Conservation (phyloP, 2,329 filamentous ascomycete species). For the Penicillium crustosum region DNA sequence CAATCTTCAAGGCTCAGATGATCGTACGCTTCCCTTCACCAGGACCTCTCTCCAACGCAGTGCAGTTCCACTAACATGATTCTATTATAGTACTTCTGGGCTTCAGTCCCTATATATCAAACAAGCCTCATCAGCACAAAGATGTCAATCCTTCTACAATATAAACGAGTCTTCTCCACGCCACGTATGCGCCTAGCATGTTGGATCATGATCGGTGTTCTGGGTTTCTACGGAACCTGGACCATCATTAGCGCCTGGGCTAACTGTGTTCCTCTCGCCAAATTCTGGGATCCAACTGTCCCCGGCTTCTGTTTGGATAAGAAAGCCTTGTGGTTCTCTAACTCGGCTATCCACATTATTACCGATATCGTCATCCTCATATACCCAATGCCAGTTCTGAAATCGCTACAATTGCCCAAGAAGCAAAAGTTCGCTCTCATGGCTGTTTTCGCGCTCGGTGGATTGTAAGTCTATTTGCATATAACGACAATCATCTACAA, state of each 20-base stretch:
- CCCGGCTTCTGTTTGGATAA: constrained; percentile 40
- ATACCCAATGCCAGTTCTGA: constrained; percentile 45
- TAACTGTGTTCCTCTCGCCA: constrained; percentile 32
- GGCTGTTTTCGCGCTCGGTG: constrained; percentile 44
- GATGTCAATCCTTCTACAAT: constrained; percentile 39
- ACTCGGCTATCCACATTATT: constrained; percentile 44
- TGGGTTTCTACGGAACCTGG: constrained; percentile 35
- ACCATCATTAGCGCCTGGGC: constrained; percentile 34
- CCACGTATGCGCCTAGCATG: constrained; percentile 34
- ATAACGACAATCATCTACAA: not conserved
- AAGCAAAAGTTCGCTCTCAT: constrained; percentile 43
- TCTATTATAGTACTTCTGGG: constrained; percentile 31
- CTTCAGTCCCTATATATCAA: constrained; percentile 36
- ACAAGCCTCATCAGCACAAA: constrained; percentile 36
- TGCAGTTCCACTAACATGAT: not conserved
- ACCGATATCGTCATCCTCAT: constrained; percentile 45
- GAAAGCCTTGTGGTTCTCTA: constrained; percentile 45
- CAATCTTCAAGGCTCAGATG: constrained; percentile 27
- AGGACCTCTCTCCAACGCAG: not conserved
- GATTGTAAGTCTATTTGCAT: constrained; percentile 36
- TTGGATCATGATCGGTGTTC: constrained; percentile 34
- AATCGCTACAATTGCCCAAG: constrained; percentile 40
- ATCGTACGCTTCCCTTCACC: constrained; percentile 18
- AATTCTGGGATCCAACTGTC: constrained; percentile 30
- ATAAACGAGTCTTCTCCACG: constrained; percentile 36